Evolutionary conservation across 2,329 filamentous ascomycete genomes (phyloP), one percentile per base, ranked within the genome.

Genomic region (Xylaria sp.): DNA sequence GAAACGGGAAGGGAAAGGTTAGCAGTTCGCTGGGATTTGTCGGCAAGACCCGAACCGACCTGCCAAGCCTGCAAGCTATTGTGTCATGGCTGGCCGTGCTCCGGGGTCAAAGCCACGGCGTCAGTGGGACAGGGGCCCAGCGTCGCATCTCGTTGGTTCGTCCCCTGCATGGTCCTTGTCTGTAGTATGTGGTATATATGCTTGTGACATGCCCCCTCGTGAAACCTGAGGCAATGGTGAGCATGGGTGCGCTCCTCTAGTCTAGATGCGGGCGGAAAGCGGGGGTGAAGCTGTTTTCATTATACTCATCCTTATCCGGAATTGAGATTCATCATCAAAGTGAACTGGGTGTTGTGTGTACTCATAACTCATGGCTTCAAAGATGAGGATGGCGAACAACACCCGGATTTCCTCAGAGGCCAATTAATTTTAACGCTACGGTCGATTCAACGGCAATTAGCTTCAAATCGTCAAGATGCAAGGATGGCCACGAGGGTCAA

Each of bases 1-100:
- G 13, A n/a, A 23, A 39, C 12, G 25, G 13, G 48, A 50, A 28
- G 28, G 39, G 39, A 20, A 2, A 25, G n/a, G 3, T 31, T 18
- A 34, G 46, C 6, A 46, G 41, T 46, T 46, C 41, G 41, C 28
- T 46, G 41, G 15, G 41, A n/a, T 31, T 67, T 37, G 56, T 63
- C 61, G 62, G 61, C 55, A 25, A 66, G 63, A 48, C 57, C 52
- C 20, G 63, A 48, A 48, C 58, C 67, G 67, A 48, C 63, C 54
- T 25, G 67, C 67, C 67, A 69, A 69, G 67, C 63, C 67, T 69
- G 48, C 25, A 63, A 28, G 58, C 63, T 59, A n/a, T 15, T 62
- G 63, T 69, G 52, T 66, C 63, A 69, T 66, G 57, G 62, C 44
- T 66, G 57, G 62, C 44, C 41, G 61, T 51, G 50, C 52, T n/a